These are phyloP conservation scores for Liriodendron chinense DNA, from an alignment of 164 flowering plant species.

Conservation along the genomic window DNA sequence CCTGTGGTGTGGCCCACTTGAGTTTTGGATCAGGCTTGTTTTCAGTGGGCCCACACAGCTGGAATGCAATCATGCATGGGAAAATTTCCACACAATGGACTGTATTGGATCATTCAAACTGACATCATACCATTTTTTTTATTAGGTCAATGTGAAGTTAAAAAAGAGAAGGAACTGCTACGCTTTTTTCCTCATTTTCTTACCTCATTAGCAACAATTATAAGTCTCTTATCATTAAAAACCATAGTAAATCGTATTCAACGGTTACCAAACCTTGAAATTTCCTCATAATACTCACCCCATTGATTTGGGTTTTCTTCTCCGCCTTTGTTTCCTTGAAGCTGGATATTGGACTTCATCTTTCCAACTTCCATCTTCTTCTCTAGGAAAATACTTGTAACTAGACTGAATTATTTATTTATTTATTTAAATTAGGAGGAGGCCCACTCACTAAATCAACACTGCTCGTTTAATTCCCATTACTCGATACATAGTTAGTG, in stretches of 20 bases:
- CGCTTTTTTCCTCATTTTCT: not conserved
- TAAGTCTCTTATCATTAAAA: conserved; percentile 6
- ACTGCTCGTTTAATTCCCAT: too few relatives aligned
- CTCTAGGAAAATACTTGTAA: not conserved
- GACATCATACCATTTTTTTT: not conserved
- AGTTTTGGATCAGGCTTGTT: too few relatives aligned
- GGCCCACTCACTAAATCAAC: too few relatives aligned
- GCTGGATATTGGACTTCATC: not conserved
- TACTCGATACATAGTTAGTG: too few relatives aligned
- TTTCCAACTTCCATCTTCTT: not conserved
- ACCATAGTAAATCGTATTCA: not conserved
- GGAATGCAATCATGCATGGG: too few relatives aligned
- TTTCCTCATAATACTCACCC: not conserved
- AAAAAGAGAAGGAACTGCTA: not conserved
- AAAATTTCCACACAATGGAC: too few relatives aligned
- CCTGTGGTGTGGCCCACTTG: too few relatives aligned
- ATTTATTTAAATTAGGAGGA: too few relatives aligned
- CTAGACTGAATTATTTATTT: too few relatives aligned
- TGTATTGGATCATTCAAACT: not conserved
- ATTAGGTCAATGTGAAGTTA: not conserved
- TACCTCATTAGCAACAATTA: conserved; percentile 6
- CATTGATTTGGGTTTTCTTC: not conserved
- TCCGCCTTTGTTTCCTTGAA: not conserved
- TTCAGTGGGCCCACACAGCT: too few relatives aligned
- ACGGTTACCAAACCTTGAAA: not conserved